Percentiles rank a stretch among this genome's conserved stretches.
Conservation (phyloP, 2,329 filamentous ascomycete genomes). For the Periglandula ipomoeae region DNA sequence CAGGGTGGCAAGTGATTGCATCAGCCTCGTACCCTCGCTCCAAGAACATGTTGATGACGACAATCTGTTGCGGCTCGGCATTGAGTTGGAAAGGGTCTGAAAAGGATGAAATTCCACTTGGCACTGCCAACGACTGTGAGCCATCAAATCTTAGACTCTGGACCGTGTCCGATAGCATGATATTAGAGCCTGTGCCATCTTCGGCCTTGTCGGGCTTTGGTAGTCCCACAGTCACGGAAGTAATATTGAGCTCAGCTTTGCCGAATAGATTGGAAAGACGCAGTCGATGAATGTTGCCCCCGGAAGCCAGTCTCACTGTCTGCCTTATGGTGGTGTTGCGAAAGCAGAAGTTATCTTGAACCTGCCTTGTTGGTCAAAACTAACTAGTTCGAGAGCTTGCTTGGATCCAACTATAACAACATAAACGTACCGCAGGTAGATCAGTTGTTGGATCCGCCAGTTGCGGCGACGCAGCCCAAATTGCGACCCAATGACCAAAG, state of each 20-base stretch:
- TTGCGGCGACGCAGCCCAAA: not conserved
- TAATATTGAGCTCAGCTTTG: not conserved
- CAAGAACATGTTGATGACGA: not conserved
- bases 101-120: not conserved
- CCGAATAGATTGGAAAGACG: not conserved
- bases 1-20: not conserved
- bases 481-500: not conserved
- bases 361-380: not conserved
- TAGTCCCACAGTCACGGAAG: not conserved
- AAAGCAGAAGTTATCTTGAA: not conserved
- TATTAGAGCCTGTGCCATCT: not conserved
- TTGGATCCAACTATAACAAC: not conserved
- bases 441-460: not conserved
- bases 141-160: not conserved
- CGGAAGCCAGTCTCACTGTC: not conserved
- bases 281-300: not conserved
- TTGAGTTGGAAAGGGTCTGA: not conserved
- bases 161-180: not conserved
- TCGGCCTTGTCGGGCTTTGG: not conserved
- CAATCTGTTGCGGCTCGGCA: not conserved
- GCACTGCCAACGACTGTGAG: not conserved
- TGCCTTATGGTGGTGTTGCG: not conserved
- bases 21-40: not conserved
- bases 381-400: not conserved
- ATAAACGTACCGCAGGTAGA: not conserved